Evolutionary conservation across 164 flowering plant genomes (phyloP).

Genomic region (Tetracentron sinense): DNA sequence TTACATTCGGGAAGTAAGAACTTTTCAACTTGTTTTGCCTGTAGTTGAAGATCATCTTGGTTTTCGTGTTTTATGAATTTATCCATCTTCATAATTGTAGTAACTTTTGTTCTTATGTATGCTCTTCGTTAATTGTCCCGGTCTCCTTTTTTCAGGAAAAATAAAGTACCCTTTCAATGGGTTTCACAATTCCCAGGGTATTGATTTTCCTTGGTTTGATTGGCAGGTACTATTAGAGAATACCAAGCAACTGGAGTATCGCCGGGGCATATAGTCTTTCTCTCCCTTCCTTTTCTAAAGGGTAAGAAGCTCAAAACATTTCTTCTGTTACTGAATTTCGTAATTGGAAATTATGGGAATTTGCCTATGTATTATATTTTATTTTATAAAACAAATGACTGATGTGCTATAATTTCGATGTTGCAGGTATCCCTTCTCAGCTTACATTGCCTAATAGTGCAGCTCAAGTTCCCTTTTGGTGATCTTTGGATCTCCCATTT

Average conservation of each 20-base stretch:
- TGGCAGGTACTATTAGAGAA: constrained; percentile 65
- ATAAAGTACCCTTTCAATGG: not conserved
- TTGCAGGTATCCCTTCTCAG: no score
- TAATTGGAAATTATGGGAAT: not conserved
- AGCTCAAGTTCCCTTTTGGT: no score
- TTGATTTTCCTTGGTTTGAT: constrained; percentile 10
- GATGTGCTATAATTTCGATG: no score
- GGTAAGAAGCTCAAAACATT: not conserved
- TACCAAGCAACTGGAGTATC: constrained; percentile 69
- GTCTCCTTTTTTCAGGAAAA: not conserved
- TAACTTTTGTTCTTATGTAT: not conserved
- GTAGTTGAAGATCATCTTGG: not conserved
- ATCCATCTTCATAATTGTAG: not conserved
- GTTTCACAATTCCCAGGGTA: not conserved
- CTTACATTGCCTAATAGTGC: no score
- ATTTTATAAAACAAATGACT: no score
- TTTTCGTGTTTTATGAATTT: not conserved
- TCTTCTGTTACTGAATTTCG: not conserved
- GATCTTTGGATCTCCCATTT: no score
- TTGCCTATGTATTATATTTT: not conserved
- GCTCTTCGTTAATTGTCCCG: not conserved
- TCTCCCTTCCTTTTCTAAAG: not conserved
- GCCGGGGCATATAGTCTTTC: constrained; percentile 46
- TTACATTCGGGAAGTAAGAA: constrained; percentile 70
- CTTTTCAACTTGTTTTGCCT: not conserved